Evolutionary conservation across 1,284 basidiomycete species (phyloP), one percentile per base, ranked within the genome.

Genomic region (Cryptococcus maquisensis): DNA sequence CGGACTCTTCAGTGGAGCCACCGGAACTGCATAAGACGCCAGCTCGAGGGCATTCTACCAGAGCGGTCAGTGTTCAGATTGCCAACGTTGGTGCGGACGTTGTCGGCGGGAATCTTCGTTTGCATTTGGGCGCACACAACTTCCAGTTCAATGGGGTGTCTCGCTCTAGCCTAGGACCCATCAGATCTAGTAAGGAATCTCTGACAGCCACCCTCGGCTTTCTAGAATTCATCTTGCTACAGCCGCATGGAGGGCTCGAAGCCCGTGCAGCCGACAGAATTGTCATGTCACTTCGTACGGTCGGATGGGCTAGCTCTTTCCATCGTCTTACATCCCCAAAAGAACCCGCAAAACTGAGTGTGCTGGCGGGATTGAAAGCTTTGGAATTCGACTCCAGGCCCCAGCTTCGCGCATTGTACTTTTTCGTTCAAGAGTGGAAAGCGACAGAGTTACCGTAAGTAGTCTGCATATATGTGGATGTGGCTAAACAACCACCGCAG

Each of bases 401-500:
- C 15, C 68, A 69, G 50, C 54, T 72, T 16, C 59, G 62, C 46
- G 59, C 66, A 1, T 67, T 71, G 47, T 66, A 67, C 54, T 60
- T 63, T n/a, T 71, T 69, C 48, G 65, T 60, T 2, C 60, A 65
- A 40, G 59, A 59, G 6, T 74, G 72, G 72, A 62, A 69, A 44
- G 46, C 61, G 10, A 47, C 51, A 16, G 66, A 72, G 21, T 62
- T 67, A 41, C 61, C 64, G 58, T 69, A 43, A 62, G 65, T 63
- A 4, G 39, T 12, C 21, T 48, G 35, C 10, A 23, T 38, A 18
- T 9, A 9, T n/a, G 18, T 24, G 26, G 44, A 37, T 45, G n/a
- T n/a, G 39, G 47, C 55, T 63, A 40, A 59, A 32, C 2, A 12
- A 1, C 8, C 47, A 10, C 8, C 35, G 12, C 42, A 62, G 62